Percentiles rank a stretch among this genome's conserved stretches.
Conservation (phyloP, 2,329 filamentous ascomycete species). For the Hypoxylon sp. region DNA sequence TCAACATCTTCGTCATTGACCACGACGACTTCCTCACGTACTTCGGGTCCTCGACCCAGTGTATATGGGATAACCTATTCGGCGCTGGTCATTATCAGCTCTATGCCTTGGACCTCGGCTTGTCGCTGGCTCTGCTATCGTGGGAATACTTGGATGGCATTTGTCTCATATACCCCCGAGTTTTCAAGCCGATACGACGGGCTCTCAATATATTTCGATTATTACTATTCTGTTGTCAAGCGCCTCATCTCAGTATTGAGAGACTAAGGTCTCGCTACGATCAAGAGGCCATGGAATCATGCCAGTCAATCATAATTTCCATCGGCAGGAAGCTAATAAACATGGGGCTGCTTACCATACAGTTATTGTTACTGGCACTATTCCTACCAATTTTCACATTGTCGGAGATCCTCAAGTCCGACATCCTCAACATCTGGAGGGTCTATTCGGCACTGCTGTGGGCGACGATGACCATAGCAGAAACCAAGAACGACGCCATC, state of each 20-base stretch:
- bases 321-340: not conserved
- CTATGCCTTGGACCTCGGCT: not conserved
- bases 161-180: not conserved
- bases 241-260: not conserved
- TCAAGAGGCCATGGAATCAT: not conserved
- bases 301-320: not conserved
- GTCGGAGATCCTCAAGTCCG: not conserved
- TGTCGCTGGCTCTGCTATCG: conserved; percentile 2
- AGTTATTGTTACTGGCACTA: not conserved
- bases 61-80: conserved; percentile 9
- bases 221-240: not conserved
- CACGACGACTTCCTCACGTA: conserved; percentile 7
- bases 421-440: conserved; percentile 1
- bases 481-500: not conserved
- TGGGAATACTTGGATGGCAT: conserved; percentile 6
- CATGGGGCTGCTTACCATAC: not conserved
- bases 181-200: not conserved
- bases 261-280: not conserved
- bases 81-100: not conserved
- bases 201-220: not conserved
- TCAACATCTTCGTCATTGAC: conserved; percentile 9
- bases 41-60: not conserved
- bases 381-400: not conserved
- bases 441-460: conserved; percentile 1
- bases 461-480: not conserved